Base-by-base conservation (phyloP, 2,329 filamentous ascomycete genomes). In the Hymenoscyphus infarciens region DNA sequence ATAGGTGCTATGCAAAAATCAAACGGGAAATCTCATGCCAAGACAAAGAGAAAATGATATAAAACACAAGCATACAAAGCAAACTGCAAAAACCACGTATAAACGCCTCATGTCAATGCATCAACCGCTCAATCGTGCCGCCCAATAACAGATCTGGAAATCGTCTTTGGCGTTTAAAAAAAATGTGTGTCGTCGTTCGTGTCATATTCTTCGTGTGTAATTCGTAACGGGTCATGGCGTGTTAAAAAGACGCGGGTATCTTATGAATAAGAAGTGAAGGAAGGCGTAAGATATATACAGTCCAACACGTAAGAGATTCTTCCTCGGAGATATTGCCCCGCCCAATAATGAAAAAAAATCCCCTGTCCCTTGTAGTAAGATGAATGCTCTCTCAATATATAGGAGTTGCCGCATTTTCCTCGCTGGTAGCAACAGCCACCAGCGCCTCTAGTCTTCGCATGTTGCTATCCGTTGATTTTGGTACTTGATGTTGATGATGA, bases 391-490 rank as follows among this genome's bases (percentile, higher is more conserved):
- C 25, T 65, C 65, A 72, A 64, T 70, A 69, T 29, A 67, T 68
- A 27, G 75, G 72, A 15, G 74, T 69, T 4, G 75, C 73, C 25
- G 73, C 73, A 61, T 75, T 77, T 31, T 75, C 80, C 71, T 86
- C 84, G 64, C 81, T 82, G 1, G 85, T 87, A 4, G 86, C 85
- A 52, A 87, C 85, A 5, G 85, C 85, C n/a, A 88, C 85, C 8
- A 88, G 78, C 27, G 85, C 83, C 64, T 88, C 83, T 5, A 88
- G 74, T 45, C 84, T 78, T 57, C 80, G 77, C 81, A 86, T 82
- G 52, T 83, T 81, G 49, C 78, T 77, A 33, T 74, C 73, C 5
- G 76, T 68, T 63, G 60, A 57, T 59, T 71, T 72, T 1, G 69
- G 67, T 7, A 61, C 63, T 59, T 70, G 65, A n/a, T 77, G 57